Base-by-base conservation (phyloP, 1,139 yeast genomes). In the Hanseniaspora gamundiae region DNA sequence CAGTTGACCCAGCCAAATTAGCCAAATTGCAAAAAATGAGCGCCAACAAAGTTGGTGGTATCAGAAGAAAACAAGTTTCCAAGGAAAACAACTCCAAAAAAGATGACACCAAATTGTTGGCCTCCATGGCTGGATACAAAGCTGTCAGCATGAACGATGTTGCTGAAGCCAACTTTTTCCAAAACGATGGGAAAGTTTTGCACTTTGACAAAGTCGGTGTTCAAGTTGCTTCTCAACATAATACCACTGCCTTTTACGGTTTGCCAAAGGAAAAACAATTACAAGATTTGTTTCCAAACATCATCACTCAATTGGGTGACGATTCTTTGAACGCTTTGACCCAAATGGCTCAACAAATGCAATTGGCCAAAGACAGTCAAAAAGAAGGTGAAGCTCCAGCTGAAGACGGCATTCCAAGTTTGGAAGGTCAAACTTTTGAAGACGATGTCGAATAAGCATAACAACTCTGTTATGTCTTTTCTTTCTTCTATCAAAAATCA, bases 141-240 rank as follows among this genome's bases (percentile, higher is more conserved):
- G 94, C 91, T 55, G 85, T 82, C 68, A 82, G 87, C 60, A 73
- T 91, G 58, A 88, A 82, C 56, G 86, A 83, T 60, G 80, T 91
- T 58, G 94, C 86, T 66, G 96, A 88, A 73, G 97, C 95, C 64
- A 91, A 88, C 78, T 85, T 91, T 76, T 88, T 91, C 82, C 83
- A 74, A 70, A 95, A 87, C 55, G 95, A 88, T 68, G 96, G 97
- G 62, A 82, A 80, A 66, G 96, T 91, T 54, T 74, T 88, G 69
- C 96, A 88, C 74, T 87, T 91, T 77, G 80, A 83, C 75, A 80
- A 91, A 69, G 94, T 86, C 54, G 86, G 87, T 71, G 94, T 88
- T 54, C 96, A 88, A 73, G 87, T 87, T 56, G 87, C 95, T 56
- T 79, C 85, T 59, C 81, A 81, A 59, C 75, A 82, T 74, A 88